phyloP scores from a whole-genome alignment of 441 rosid species.

The Pelargonium cotyledonis region DNA sequence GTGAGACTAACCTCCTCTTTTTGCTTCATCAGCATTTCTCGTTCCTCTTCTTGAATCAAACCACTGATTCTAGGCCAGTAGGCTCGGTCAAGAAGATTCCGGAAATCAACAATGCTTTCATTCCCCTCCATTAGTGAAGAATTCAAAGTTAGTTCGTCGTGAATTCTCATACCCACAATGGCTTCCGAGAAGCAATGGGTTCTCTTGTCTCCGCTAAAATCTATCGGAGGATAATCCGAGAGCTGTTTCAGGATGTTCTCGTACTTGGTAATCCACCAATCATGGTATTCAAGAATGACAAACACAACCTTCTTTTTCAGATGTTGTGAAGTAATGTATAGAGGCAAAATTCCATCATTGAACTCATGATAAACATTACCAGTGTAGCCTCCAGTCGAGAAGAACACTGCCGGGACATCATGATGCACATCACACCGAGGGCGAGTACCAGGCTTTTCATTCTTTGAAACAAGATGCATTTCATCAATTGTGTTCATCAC shows the following conservation, averaged over 20 bases:
- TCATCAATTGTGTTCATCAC: slow-evolving; percentile 77
- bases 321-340: slow-evolving; percentile 75
- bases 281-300: slow-evolving; percentile 79
- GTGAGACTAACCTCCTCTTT: slow-evolving; percentile 21
- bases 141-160: slow-evolving; percentile 66
- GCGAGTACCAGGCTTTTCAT: slow-evolving; percentile 18
- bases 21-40: slow-evolving; percentile 25
- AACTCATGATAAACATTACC: slow-evolving; percentile 93
- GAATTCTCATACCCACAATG: slow-evolving; percentile 68
- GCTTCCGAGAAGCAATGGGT: slow-evolving; percentile 85
- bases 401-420: slow-evolving; percentile 70
- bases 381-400: slow-evolving; percentile 87
- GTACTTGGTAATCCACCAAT: slow-evolving; percentile 86
- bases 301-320: slow-evolving; percentile 68
- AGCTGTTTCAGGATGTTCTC: slow-evolving; percentile 56
- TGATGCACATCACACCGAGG: slow-evolving; percentile 59
- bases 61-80: slow-evolving; percentile 51
- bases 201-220: slow-evolving; percentile 58
- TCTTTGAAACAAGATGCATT: slow-evolving; percentile 44
- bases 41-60: slow-evolving; percentile 47
- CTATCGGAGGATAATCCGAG: slow-evolving; percentile 54
- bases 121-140: slow-evolving; percentile 38
- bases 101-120: slow-evolving; percentile 51
- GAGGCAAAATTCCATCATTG: slow-evolving; percentile 81
- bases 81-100: slow-evolving; percentile 52